A percentile compares a stretch with the other conserved stretches of the same genome.
Conservation (phyloP, 1,284 basidiomycete genomes). For the Vanrija pseudolonga region DNA sequence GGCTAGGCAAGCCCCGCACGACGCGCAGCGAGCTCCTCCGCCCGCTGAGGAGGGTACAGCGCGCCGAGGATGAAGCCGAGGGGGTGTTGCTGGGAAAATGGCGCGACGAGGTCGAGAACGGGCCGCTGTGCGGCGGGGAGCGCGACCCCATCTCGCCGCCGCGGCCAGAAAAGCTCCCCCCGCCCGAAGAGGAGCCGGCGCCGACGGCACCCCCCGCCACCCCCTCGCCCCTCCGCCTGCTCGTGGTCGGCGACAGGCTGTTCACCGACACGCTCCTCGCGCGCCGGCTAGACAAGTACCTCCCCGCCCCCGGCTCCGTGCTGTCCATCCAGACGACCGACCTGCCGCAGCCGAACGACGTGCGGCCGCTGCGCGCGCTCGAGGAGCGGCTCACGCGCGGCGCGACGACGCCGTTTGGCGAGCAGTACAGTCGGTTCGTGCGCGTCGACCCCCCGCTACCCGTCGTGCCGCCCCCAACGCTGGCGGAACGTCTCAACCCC, state of each 20-base stretch:
- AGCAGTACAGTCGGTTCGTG: neutral
- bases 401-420: slow-evolving; percentile 12
- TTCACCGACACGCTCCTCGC: slow-evolving; percentile 89
- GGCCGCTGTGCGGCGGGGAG: slow-evolving; percentile 33
- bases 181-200: neutral
- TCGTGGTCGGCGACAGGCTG: slow-evolving; percentile 83
- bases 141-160: neutral
- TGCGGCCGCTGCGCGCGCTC: slow-evolving; percentile 38
- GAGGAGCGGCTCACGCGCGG: slow-evolving; percentile 33
- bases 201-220: neutral
- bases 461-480: neutral
- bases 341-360: slow-evolving; percentile 41
- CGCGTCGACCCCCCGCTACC: neutral
- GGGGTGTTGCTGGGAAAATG: slow-evolving; percentile 22
- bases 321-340: slow-evolving; percentile 36
- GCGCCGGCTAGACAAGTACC: slow-evolving; percentile 56
- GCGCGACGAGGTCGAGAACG: slow-evolving; percentile 23
- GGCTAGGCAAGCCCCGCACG: slow-evolving; percentile 21
- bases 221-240: slow-evolving; percentile 52
- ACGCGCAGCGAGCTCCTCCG: neutral
- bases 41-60: neutral
- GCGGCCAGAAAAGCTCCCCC: neutral
- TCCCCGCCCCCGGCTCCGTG: slow-evolving; percentile 13
- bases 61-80: slow-evolving; percentile 27
- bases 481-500: slow-evolving; percentile 1